A percentile compares a stretch with the other conserved stretches of the same genome.
These are phyloP conservation scores for Phytopythium ostracodes DNA, from an alignment of 352 stramenopile species.

Conservation along the genomic window DNA sequence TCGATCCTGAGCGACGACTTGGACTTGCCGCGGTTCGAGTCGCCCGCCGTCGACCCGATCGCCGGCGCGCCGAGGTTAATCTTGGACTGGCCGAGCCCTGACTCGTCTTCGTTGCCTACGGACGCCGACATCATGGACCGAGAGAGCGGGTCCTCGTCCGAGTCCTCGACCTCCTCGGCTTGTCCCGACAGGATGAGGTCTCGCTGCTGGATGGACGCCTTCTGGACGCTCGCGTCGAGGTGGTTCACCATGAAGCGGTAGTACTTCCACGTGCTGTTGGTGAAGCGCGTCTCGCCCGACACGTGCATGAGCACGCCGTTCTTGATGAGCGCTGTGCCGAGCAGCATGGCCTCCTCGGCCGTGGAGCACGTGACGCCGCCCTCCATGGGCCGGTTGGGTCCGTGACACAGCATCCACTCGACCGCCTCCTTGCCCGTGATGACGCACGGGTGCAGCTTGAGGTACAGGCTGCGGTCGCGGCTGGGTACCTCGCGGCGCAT, in stretches of 20 bases:
- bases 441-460: slow-evolving; percentile 75
- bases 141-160: slow-evolving; percentile 54
- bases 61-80: slow-evolving; percentile 24
- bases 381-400: slow-evolving; percentile 78
- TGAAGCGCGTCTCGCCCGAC: slow-evolving; percentile 65
- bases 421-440: slow-evolving; percentile 77
- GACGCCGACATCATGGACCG: slow-evolving; percentile 53
- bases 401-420: slow-evolving; percentile 86
- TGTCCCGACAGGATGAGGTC: slow-evolving; percentile 69
- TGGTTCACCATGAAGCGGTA: slow-evolving; percentile 85
- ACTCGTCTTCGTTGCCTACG: slow-evolving; percentile 60
- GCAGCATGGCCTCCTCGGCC: slow-evolving; percentile 72
- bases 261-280: slow-evolving; percentile 85
- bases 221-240: slow-evolving; percentile 44
- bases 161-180: slow-evolving; percentile 72
- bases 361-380: slow-evolving; percentile 84
- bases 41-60: slow-evolving; percentile 11
- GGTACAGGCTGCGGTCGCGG: slow-evolving; percentile 74
- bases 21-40: slow-evolving; percentile 57
- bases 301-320: slow-evolving; percentile 70
- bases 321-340: slow-evolving; percentile 67
- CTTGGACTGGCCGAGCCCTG: slow-evolving; percentile 26
- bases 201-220: slow-evolving; percentile 48
- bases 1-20: slow-evolving; percentile 81
- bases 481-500: slow-evolving; percentile 72